phyloP scores from a whole-genome alignment of 2,329 filamentous ascomycete species.

The Penicillium capsulatum region DNA sequence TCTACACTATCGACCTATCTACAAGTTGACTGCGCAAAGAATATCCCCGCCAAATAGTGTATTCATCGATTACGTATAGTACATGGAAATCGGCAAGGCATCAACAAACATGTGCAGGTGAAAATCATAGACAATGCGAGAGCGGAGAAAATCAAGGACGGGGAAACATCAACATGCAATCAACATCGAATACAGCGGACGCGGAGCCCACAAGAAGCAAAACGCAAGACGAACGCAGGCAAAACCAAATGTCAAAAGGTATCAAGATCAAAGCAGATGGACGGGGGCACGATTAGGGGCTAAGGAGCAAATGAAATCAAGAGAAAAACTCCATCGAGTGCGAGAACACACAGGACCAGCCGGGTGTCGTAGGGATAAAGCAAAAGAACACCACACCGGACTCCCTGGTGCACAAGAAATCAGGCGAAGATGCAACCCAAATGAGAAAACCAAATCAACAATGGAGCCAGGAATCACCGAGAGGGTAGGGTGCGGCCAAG shows the following conservation, averaged over 20 bases:
- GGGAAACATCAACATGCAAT: conserved; percentile 27
- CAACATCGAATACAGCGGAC: conserved; percentile 24
- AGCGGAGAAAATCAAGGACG: conserved; percentile 19
- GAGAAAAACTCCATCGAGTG: conserved; percentile 37
- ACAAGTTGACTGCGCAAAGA: neutral
- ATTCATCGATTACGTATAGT: conserved; percentile 39
- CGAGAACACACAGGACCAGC: conserved; percentile 47
- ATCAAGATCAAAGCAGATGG: conserved; percentile 31
- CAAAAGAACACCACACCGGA: conserved; percentile 44
- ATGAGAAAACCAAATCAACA: no score
- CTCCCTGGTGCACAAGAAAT: conserved; percentile 39
- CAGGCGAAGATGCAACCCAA: conserved; percentile 25
- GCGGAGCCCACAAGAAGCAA: conserved; percentile 16
- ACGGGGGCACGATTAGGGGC: conserved; percentile 35
- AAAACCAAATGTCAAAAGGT: conserved; percentile 28
- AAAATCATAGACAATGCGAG: conserved; percentile 23
- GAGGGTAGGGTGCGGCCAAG: conserved; percentile 31
- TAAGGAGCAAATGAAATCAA: conserved; percentile 30
- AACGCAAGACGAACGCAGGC: conserved; percentile 10
- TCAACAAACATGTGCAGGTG: conserved; percentile 28
- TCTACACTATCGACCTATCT: neutral
- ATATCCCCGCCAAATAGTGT: conserved; percentile 31
- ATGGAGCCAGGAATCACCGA: conserved; percentile 32
- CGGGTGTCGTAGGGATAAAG: conserved; percentile 41
- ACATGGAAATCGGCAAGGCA: conserved; percentile 31